Base-by-base conservation (phyloP, 495 filamentous ascomycete species). In the Penicillium soppii region DNA sequence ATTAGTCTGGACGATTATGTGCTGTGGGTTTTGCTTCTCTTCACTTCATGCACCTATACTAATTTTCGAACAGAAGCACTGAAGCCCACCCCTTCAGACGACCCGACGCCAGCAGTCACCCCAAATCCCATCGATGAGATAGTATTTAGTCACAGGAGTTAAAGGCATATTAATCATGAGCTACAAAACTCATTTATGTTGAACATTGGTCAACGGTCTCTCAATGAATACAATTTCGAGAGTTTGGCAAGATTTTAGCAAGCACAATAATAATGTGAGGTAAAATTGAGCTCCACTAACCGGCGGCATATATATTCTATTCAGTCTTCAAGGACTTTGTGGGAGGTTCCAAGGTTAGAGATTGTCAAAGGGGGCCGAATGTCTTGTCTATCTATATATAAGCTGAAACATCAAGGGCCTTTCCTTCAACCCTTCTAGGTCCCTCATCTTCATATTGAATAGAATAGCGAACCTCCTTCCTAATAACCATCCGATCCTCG, bases 21-120 rank as follows among this genome's bases (percentile, higher is more conserved):
- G 32, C 61, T 88, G 72, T 76, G 63, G 59, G 77, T 71, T 29
- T 20, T 29, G 50, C 13, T 16, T 7, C 2, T 21, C 38, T 12
- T 19, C 17, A 8, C 15, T 21, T 29, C 17, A 15, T 40, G 2
- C 35, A 47, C 44, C 58, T 35, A 62, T 43, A 21, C 41, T 47
- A 35, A 39, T 23, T 2, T 15, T 27, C 9, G 7, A n/a, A 7
- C 22, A 80, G 77, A 26, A 91, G 89, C 61, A 91, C 88, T 5
- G 88, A 91, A 67, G 87, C 88, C 12, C 88, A 91, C 72, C 82
- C 87, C 3, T 80, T 91, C 15, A 82, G 69, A 54, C 73, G 83
- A 41, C 73, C 80, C 7, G 29, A 32, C 13, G 29, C 29, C 5
- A 21, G 21, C 9, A 40, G 5, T 47, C 21, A 57, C 27, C 17